Evolutionary conservation across 805 yeast genomes (phyloP).

Genomic region (Saccharomycopsis selenospora): DNA sequence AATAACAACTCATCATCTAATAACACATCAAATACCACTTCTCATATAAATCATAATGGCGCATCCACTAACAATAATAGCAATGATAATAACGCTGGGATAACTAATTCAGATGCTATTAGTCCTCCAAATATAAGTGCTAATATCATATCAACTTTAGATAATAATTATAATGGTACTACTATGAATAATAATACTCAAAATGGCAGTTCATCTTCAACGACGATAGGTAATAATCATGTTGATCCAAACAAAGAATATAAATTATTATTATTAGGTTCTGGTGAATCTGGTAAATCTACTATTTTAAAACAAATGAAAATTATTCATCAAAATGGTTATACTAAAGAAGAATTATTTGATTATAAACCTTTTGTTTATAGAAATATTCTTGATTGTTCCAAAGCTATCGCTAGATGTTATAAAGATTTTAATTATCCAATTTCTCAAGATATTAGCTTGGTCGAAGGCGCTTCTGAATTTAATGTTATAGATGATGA

Average conservation of each 20-base stretch:
- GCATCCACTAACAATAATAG: too few relatives aligned
- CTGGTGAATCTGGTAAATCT: slow-evolving; percentile 83
- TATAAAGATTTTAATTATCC: slow-evolving; percentile 40
- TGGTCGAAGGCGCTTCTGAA: slow-evolving; percentile 28
- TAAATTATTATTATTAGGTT: slow-evolving; percentile 73
- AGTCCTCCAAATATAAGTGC: too few relatives aligned
- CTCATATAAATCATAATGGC: too few relatives aligned
- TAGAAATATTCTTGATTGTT: slow-evolving; percentile 70
- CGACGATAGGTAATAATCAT: too few relatives aligned
- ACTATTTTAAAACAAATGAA: slow-evolving; percentile 79
- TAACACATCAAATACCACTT: too few relatives aligned
- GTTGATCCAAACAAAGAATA: slow-evolving; percentile 46
- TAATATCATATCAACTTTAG: too few relatives aligned
- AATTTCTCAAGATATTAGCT: slow-evolving; percentile 29
- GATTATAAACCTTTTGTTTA: slow-evolving; percentile 76
- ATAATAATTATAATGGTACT: too few relatives aligned
- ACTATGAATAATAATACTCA: too few relatives aligned
- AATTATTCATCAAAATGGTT: slow-evolving; percentile 67
- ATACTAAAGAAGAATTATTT: slow-evolving; percentile 57
- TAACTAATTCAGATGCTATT: too few relatives aligned
- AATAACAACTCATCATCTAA: too few relatives aligned
- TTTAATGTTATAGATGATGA: background rate
- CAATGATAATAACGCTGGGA: too few relatives aligned
- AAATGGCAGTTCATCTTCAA: too few relatives aligned
- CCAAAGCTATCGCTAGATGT: slow-evolving; percentile 63